A percentile compares a stretch with the other conserved stretches of the same genome.
phyloP scores from a whole-genome alignment of 495 filamentous ascomycete genomes.

The Hypoxylon trugodes region DNA sequence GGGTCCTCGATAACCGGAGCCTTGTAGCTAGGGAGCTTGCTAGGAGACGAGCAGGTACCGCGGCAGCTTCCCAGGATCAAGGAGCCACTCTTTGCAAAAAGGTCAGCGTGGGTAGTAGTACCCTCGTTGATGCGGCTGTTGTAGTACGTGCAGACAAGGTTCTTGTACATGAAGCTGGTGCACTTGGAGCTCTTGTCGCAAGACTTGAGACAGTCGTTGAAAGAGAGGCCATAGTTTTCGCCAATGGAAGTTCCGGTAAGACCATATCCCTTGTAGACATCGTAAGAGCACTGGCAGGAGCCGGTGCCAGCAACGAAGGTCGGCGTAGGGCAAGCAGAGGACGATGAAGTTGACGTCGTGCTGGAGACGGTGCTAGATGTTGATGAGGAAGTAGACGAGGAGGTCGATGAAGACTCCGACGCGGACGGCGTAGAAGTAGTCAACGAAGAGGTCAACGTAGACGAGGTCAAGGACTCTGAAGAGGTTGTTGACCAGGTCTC shows the following conservation, averaged over 20 bases:
- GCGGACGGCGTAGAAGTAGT: background rate
- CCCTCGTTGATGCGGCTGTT: conserved; percentile 15
- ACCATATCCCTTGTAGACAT: conserved; percentile 5
- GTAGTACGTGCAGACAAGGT: background rate
- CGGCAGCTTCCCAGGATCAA: conserved; percentile 16
- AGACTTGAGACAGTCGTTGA: conserved; percentile 15
- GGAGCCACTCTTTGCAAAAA: conserved; percentile 12
- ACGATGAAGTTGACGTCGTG: background rate
- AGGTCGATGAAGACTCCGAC: background rate
- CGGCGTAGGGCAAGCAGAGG: conserved; percentile 20
- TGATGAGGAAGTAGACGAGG: background rate
- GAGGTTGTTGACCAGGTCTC: background rate
- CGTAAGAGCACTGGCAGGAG: conserved; percentile 18
- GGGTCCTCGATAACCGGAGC: conserved; percentile 11
- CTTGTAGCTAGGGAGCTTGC: background rate
- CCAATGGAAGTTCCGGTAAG: background rate
- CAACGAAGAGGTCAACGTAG: background rate
- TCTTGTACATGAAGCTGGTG: conserved; percentile 14
- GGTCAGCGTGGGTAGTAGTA: background rate
- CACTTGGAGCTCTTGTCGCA: conserved; percentile 10
- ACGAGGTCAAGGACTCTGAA: no score
- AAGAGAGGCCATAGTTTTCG: background rate
- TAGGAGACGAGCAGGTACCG: conserved; percentile 12
- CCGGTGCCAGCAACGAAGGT: conserved; percentile 6
- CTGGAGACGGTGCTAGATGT: background rate